Conservation (phyloP, 2,329 filamentous ascomycete species). For the Westerdykella sp. region DNA sequence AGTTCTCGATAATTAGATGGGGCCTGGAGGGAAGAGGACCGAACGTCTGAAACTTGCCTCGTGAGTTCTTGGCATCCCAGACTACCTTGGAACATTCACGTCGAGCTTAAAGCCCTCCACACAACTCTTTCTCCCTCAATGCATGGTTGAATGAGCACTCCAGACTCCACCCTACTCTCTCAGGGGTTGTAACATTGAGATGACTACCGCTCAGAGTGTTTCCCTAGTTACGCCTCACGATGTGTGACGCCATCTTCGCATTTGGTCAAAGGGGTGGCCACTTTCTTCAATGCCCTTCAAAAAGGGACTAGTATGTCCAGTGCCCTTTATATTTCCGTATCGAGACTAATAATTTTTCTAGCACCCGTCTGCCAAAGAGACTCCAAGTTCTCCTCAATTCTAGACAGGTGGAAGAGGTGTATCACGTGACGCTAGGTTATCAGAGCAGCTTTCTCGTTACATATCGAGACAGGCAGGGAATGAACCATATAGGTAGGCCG, state of each 20-base stretch:
- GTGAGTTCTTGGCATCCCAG: no score
- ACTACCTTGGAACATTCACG: no score
- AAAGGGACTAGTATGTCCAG: constrained; percentile 20
- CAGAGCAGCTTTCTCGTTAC: constrained; percentile 31
- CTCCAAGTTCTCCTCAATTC: constrained; percentile 20
- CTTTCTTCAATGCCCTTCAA: constrained; percentile 28
- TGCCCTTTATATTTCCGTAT: background rate
- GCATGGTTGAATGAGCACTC: background rate
- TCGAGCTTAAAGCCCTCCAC: no score
- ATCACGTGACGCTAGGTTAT: constrained; percentile 30
- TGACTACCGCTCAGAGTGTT: no score
- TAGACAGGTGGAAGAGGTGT: constrained; percentile 16
- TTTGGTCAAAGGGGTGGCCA: constrained; percentile 33
- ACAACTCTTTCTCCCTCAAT: no score
- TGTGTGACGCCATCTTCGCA: constrained; percentile 30
- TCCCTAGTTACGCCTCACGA: constrained; percentile 3
- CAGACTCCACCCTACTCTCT: background rate
- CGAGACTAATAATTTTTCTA: constrained; percentile 4
- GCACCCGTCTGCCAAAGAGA: constrained; percentile 24
- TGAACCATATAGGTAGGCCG: constrained; percentile 19
- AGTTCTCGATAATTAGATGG: no score
- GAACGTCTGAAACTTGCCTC: no score
- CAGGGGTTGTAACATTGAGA: no score
- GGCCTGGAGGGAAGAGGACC: no score
- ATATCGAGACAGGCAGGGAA: constrained; percentile 22